Percentiles rank a stretch among this genome's conserved stretches.
Conservation (phyloP, 768 basidiomycete species). For the Boletus subcaerulescens region DNA sequence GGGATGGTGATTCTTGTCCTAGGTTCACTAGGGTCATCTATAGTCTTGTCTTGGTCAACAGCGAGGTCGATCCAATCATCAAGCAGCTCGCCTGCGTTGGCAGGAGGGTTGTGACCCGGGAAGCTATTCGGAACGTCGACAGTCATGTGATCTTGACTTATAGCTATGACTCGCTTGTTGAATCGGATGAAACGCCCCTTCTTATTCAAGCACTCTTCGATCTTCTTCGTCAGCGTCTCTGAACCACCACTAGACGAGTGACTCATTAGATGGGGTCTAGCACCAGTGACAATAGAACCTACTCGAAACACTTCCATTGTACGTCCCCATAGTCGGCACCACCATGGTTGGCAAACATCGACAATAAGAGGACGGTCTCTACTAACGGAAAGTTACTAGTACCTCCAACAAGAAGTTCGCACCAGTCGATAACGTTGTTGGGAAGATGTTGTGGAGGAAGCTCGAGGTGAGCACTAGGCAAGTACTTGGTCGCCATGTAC, state of each 20-base stretch:
- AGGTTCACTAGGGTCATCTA: background rate
- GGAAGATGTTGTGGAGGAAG: conserved; percentile 16
- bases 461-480: conserved; percentile 14
- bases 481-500: conserved; percentile 20
- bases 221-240: conserved; percentile 2
- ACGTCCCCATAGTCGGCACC: background rate
- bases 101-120: too few relatives aligned
- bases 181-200: background rate
- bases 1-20: background rate
- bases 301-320: conserved; percentile 12
- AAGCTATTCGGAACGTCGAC: background rate
- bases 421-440: conserved; percentile 29
- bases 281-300: background rate
- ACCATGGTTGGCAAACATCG: background rate
- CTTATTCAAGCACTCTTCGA: background rate
- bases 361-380: background rate
- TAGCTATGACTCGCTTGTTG: conserved; percentile 2
- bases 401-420: background rate
- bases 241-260: background rate
- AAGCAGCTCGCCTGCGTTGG: background rate
- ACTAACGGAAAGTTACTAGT: background rate
- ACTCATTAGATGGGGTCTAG: too few relatives aligned
- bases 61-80: background rate
- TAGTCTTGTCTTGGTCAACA: background rate
- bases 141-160: background rate